A percentile compares a stretch with the other conserved stretches of the same genome.
phyloP scores from a whole-genome alignment of 495 filamentous ascomycete species.

The Aspergillus incahuasiensis region DNA sequence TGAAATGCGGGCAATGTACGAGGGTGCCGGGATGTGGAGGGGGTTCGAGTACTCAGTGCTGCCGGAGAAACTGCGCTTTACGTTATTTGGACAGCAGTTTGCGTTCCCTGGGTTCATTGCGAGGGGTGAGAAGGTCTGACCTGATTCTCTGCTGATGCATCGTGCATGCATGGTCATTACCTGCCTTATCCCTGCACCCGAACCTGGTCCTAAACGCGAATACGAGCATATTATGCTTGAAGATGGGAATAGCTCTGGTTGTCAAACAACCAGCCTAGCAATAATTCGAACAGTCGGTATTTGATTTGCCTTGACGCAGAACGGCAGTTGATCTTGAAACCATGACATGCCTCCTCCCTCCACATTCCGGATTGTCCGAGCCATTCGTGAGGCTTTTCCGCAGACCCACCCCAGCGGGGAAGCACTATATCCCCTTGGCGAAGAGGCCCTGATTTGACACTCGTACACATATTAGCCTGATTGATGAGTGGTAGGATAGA shows the following conservation, averaged over 20 bases:
- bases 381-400: background rate
- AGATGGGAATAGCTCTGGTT: too few species aligned
- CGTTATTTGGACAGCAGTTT: background rate
- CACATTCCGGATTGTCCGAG: background rate
- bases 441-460: background rate
- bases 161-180: too few species aligned
- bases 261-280: too few species aligned
- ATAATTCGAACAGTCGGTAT: background rate
- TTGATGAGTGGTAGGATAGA: background rate
- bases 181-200: too few species aligned
- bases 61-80: background rate
- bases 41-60: background rate
- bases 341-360: background rate
- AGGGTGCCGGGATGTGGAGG: conserved; percentile 1
- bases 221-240: too few species aligned
- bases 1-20: background rate
- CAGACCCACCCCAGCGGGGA: background rate
- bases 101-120: background rate
- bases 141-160: too few species aligned
- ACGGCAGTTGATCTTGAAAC: background rate
- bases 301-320: background rate
- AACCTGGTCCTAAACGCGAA: too few species aligned
- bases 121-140: background rate
- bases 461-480: background rate
- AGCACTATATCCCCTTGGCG: background rate